A percentile compares a stretch with the other conserved stretches of the same genome.
Evolutionary conservation across 1,139 yeast species (phyloP).

Genomic region (Protomyces arabidopsidicola): DNA sequence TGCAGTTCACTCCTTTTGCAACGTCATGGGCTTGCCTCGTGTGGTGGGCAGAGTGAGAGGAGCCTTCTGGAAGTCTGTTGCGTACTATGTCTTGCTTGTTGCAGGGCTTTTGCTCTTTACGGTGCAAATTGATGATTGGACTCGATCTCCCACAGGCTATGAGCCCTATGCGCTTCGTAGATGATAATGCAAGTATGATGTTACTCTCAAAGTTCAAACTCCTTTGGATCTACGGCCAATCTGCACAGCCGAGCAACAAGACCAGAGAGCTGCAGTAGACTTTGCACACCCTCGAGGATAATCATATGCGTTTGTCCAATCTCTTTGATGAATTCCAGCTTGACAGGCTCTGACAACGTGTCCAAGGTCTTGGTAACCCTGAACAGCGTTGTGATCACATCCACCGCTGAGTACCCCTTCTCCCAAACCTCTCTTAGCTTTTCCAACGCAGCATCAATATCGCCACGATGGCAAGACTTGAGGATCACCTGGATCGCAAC

Average conservation of each 20-base stretch:
- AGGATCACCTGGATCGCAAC: constrained; percentile 74
- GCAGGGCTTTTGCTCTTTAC: constrained; percentile 47
- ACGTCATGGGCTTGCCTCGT: constrained; percentile 71
- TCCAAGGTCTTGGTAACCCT: constrained; percentile 75
- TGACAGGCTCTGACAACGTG: constrained; percentile 54
- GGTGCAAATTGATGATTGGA: constrained; percentile 11
- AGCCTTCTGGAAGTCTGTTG: constrained; percentile 35
- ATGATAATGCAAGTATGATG: too few relatives aligned
- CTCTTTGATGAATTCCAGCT: constrained; percentile 66
- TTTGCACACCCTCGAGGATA: constrained; percentile 85
- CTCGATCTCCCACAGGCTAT: not conserved
- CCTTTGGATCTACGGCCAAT: constrained; percentile 28
- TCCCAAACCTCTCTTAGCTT: constrained; percentile 69
- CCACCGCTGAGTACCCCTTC: constrained; percentile 91
- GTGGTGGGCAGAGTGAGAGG: constrained; percentile 35
- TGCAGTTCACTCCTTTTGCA: constrained; percentile 67
- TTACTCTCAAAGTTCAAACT: constrained; percentile 13
- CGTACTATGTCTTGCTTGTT: constrained; percentile 47
- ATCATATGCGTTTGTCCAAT: constrained; percentile 49
- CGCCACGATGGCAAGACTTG: constrained; percentile 47
- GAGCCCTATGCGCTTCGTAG: not conserved
- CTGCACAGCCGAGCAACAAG: constrained; percentile 60
- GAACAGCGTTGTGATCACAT: constrained; percentile 84
- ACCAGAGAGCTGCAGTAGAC: constrained; percentile 80
- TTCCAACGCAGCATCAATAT: constrained; percentile 66